A percentile compares a stretch with the other conserved stretches of the same genome.
These are phyloP conservation scores for Exophiala sp. DNA, from an alignment of 2,329 filamentous ascomycete species.

Conservation along the genomic window DNA sequence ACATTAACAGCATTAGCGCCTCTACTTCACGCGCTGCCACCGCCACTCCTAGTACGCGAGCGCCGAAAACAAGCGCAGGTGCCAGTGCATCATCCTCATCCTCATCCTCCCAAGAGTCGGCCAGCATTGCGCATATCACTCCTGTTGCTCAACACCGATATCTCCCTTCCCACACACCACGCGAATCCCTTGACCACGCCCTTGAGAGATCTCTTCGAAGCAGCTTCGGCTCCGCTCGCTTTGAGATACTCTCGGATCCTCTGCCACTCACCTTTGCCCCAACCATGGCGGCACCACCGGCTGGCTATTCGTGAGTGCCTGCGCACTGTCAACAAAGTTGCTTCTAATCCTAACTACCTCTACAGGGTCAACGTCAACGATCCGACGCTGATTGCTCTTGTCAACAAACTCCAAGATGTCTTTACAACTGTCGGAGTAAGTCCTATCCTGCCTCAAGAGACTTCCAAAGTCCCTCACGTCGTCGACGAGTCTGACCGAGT, in stretches of 20 bases:
- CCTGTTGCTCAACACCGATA: slow-evolving; percentile 3
- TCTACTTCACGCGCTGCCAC: not conserved
- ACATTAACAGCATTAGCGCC: not conserved
- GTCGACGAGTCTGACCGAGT: slow-evolving; percentile 30
- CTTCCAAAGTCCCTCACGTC: not conserved
- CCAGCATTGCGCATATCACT: slow-evolving; percentile 20
- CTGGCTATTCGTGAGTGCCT: slow-evolving; percentile 42
- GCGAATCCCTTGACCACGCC: slow-evolving; percentile 14
- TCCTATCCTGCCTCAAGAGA: slow-evolving; percentile 26
- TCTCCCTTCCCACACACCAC: not conserved
- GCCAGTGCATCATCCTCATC: slow-evolving; percentile 6
- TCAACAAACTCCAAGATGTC: slow-evolving; percentile 99
- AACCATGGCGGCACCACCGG: slow-evolving; percentile 41
- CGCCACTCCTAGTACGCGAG: not conserved
- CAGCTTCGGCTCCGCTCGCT: slow-evolving; percentile 14
- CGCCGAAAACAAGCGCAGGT: slow-evolving; percentile 6
- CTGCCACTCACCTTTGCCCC: slow-evolving; percentile 28
- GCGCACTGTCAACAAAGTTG: slow-evolving; percentile 27
- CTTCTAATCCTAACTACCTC: slow-evolving; percentile 8
- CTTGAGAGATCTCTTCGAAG: slow-evolving; percentile 12
- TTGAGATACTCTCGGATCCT: slow-evolving; percentile 13
- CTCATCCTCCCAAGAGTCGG: slow-evolving; percentile 21
- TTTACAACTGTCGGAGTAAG: slow-evolving; percentile 88
- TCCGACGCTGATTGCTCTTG: slow-evolving; percentile 67
- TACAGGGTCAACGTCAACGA: slow-evolving; percentile 66